Evolutionary conservation across 441 rosid species (phyloP).

Genomic region (Erysimum pusillum): DNA sequence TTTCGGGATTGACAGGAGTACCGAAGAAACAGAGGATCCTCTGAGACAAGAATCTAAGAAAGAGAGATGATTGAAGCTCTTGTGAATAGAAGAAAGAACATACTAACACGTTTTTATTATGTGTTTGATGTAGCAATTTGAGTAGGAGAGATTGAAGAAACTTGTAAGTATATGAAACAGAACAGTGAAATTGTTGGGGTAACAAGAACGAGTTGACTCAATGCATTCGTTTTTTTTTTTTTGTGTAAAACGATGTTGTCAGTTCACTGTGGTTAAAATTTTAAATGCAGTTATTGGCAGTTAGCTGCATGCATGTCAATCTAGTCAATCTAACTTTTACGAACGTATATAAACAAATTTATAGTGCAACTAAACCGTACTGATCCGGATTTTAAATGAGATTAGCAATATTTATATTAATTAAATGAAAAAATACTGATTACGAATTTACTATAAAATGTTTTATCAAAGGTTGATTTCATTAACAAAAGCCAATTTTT

Average conservation of each 20-base stretch:
- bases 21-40: constrained; percentile 35
- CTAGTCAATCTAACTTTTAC: neutral
- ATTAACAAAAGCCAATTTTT: neutral
- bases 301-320: neutral
- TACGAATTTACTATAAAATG: too few species aligned
- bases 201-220: constrained; percentile 31
- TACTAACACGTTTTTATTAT: constrained; percentile 38
- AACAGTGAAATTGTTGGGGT: constrained; percentile 10
- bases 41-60: constrained; percentile 44
- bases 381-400: too few species aligned
- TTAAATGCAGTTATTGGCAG: neutral
- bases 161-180: constrained; percentile 21
- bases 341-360: too few species aligned
- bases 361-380: too few species aligned
- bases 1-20: constrained; percentile 41
- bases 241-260: neutral
- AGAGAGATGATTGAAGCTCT: constrained; percentile 36
- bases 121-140: constrained; percentile 29
- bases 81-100: constrained; percentile 37
- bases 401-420: too few species aligned
- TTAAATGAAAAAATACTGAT: too few species aligned
- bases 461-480: neutral
- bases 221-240: neutral
- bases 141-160: constrained; percentile 32
- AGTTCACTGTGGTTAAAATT: neutral